These are phyloP conservation scores for Perilla frutescens DNA, from an alignment of 257 asterid species.

Conservation along the genomic window DNA sequence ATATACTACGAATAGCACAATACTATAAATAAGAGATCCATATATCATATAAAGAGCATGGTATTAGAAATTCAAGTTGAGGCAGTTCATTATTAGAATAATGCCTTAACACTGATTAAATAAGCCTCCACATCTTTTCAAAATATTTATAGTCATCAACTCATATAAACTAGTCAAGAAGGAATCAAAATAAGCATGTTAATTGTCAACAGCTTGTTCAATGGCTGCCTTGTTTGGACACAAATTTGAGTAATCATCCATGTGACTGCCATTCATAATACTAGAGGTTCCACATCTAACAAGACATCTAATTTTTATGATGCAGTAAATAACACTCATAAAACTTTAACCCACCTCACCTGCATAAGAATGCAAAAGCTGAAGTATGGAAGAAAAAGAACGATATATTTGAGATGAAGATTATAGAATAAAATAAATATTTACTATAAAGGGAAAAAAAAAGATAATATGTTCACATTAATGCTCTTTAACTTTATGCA, in stretches of 20 bases:
- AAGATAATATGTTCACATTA: not conserved
- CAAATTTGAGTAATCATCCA: not conserved
- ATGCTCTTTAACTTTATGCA: constrained; percentile 5
- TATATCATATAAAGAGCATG: no score
- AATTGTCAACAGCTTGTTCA: not conserved
- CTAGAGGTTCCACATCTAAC: constrained; percentile 11
- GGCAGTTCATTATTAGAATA: constrained; percentile 1
- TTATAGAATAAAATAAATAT: not conserved
- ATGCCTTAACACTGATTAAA: not conserved
- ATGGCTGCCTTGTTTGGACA: not conserved
- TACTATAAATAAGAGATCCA: no score
- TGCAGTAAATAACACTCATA: not conserved
- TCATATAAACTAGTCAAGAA: not conserved
- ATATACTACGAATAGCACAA: no score
- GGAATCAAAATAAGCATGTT: not conserved
- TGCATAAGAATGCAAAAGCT: constrained; percentile 6
- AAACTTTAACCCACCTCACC: constrained; percentile 15
- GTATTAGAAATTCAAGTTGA: not conserved
- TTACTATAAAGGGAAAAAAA: not conserved
- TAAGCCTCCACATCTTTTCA: not conserved
- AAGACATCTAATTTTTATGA: no score
- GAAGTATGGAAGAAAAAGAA: not conserved
- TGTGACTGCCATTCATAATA: not conserved
- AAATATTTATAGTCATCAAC: not conserved
- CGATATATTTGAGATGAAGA: constrained; percentile 1